Base-by-base conservation (phyloP, 164 flowering plant genomes). In the Vitis labrusca region DNA sequence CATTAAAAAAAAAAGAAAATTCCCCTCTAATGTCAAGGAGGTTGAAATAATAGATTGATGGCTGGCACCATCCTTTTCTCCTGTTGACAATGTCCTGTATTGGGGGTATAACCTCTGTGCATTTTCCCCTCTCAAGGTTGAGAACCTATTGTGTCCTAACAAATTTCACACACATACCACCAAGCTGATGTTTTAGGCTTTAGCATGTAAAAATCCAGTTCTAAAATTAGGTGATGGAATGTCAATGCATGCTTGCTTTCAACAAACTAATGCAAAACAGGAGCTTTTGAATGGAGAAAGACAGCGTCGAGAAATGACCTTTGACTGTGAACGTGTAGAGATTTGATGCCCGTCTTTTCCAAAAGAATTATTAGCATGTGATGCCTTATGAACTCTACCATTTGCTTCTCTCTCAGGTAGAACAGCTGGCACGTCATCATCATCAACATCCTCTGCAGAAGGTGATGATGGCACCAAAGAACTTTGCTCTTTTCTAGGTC, bases 401-500 rank as follows among this genome's bases (percentile, higher is more conserved):
- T 65, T 73, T 23, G 59, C 70, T 51, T n/a, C 50, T 54, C 64
- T 63, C 15, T 62, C 73, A 59, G 71, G 70, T 49, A 17, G n/a
- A 54, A 3, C 50, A 52, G 48, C 53, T 54, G 48, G 73, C 69
- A 56, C 53, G 5, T 78, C 77, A 55, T 55, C 71, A 57, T 71
- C 84, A 73, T 72, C 69, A 29, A 51, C 73, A 65, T 76, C 82
- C 16, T 80, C 83, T 27, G 49, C 58, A 29, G 79, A 70, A 47
- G 81, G 66, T 37, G 81, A 76, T 47, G 77, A 49, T 54, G 73
- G 71, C 48, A 69, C 84, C 13, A 74, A 52, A 71, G 76, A 70
- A 71, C 51, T 70, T 44, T 65, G 16, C 71, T 58, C 74, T 61
- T 50, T 74, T 71, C 83, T 69, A 59, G 72, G 55, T 12, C 64